Conservation (phyloP, 2,329 filamentous ascomycete genomes). For the Exophiala dermatitidis region DNA sequence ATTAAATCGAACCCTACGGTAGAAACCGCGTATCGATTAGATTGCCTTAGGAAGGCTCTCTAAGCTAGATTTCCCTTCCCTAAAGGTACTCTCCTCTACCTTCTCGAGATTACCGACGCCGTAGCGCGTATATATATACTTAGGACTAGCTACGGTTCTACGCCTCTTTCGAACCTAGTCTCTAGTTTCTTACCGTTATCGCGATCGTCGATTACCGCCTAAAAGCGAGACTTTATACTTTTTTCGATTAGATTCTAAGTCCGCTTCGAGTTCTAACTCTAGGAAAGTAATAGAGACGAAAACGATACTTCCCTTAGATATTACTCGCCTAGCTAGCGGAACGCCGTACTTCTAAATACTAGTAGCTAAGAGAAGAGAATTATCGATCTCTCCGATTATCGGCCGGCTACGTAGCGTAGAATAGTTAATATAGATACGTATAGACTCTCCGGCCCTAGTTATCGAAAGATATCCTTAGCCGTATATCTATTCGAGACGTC, state of each 20-base stretch:
- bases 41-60: not conserved
- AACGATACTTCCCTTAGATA: constrained; percentile 12
- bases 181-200: constrained; percentile 9
- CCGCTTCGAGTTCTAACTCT: constrained; percentile 4
- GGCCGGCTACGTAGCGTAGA: constrained; percentile 6
- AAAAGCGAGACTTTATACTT: not conserved
- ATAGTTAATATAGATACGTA: constrained; percentile 3
- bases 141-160: constrained; percentile 12
- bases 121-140: constrained; percentile 1
- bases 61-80: constrained; percentile 5
- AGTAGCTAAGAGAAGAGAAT: constrained; percentile 5
- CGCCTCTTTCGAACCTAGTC: not conserved
- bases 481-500: not conserved
- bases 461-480: constrained; percentile 5
- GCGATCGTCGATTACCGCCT: constrained; percentile 13
- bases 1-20: constrained; percentile 9
- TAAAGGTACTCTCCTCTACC: not conserved
- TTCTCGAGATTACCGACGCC: constrained; percentile 4
- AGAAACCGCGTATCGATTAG: constrained; percentile 9
- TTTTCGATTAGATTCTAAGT: constrained; percentile 7
- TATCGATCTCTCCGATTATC: constrained; percentile 7
- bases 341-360: not conserved
- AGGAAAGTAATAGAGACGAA: constrained; percentile 11
- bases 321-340: not conserved
- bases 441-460: not conserved